phyloP scores from a whole-genome alignment of 305 asterid genomes.

The Solanum hybrid region DNA sequence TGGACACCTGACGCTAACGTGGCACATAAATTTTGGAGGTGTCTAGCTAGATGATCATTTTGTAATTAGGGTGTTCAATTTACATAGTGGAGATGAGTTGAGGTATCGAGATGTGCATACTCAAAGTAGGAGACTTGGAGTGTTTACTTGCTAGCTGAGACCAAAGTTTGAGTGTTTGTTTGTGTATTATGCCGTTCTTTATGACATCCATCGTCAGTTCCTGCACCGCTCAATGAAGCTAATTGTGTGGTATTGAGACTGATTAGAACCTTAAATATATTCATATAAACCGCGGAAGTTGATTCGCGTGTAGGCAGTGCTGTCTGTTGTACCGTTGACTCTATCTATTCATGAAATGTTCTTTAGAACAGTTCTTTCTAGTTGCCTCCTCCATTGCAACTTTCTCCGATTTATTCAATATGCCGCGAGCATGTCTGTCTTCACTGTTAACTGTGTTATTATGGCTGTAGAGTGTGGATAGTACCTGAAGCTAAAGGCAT shows the following conservation, averaged over 20 bases:
- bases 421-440: background rate
- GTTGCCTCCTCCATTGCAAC: background rate
- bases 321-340: background rate
- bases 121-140: background rate
- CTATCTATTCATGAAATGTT: background rate
- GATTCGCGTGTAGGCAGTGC: background rate
- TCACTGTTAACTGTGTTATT: background rate
- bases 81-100: background rate
- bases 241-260: background rate
- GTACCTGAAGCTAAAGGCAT: conserved; percentile 55
- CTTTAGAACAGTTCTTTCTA: background rate
- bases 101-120: background rate
- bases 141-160: background rate
- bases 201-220: background rate
- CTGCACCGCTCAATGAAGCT: background rate
- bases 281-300: too few species aligned
- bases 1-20: background rate
- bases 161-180: background rate
- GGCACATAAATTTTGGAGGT: background rate
- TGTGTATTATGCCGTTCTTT: background rate
- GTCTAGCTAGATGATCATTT: background rate
- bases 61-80: background rate
- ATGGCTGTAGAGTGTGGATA: conserved; percentile 57
- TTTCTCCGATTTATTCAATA: background rate
- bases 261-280: background rate